Evolutionary conservation across 768 basidiomycete species (phyloP).

Genomic region (Daedaleopsis sinensis): DNA sequence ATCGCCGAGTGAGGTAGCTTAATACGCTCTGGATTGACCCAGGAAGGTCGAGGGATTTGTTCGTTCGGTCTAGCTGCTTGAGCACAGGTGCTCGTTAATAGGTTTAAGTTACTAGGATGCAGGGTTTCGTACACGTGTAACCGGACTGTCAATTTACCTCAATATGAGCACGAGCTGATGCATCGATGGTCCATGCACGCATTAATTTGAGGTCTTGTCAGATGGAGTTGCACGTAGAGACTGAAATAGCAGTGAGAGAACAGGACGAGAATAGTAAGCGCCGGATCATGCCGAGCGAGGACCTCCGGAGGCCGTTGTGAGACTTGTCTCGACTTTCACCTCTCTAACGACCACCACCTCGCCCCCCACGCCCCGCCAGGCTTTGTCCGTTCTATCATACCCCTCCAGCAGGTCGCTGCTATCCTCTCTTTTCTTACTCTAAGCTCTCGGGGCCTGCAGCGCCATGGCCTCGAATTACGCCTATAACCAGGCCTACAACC

Average conservation of each 20-base stretch:
- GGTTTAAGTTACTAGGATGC: too few relatives aligned
- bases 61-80: too few relatives aligned
- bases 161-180: too few relatives aligned
- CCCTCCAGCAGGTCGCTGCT: constrained; percentile 20
- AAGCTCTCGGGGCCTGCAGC: constrained; percentile 17
- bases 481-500: constrained; percentile 25
- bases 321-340: constrained; percentile 7
- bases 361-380: constrained; percentile 10
- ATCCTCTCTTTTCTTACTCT: constrained; percentile 25
- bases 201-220: too few relatives aligned
- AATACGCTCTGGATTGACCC: not conserved
- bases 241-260: constrained; percentile 15
- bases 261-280: constrained; percentile 9
- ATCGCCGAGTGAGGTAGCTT: constrained; percentile 25
- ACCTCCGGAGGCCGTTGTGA: constrained; percentile 5
- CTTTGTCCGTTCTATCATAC: constrained; percentile 9
- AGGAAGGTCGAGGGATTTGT: too few relatives aligned
- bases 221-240: not conserved
- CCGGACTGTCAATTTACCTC: too few relatives aligned
- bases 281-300: not conserved
- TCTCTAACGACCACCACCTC: constrained; percentile 19
- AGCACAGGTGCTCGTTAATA: too few relatives aligned
- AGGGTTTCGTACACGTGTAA: too few relatives aligned
- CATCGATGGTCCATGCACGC: too few relatives aligned
- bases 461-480: constrained; percentile 45